These are phyloP conservation scores for barley (Hordeum vulgare) DNA, from an alignment of 176 grass and related monocot genomes.

Conservation along the genomic window MorexV3_pseudomolecules_assembly NC_058520.1:2143430-2143929, in stretches of 20 bases:
- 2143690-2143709: neutral
- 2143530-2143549: constrained; percentile 43
- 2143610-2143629: neutral
- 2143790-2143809: too few species aligned
- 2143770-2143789: too few species aligned
- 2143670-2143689: neutral
- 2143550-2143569: constrained; percentile 13
- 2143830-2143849: too few species aligned
- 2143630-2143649: neutral
- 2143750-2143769: too few species aligned
- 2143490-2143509: constrained; percentile 26
- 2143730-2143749: too few species aligned
- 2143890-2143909: too few species aligned
- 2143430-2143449: constrained; percentile 48
- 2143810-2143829: too few species aligned
- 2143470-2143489: constrained; percentile 34
- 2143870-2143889: too few species aligned
- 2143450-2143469: constrained; percentile 36
- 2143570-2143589: neutral
- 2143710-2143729: too few species aligned
- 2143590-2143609: neutral
- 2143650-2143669: neutral
- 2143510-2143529: constrained; percentile 53
- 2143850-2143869: too few species aligned
- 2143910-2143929: too few species aligned